A percentile compares a stretch with the other conserved stretches of the same genome.
phyloP scores from a whole-genome alignment of 495 filamentous ascomycete species.

The Lophium mytilinum region DNA sequence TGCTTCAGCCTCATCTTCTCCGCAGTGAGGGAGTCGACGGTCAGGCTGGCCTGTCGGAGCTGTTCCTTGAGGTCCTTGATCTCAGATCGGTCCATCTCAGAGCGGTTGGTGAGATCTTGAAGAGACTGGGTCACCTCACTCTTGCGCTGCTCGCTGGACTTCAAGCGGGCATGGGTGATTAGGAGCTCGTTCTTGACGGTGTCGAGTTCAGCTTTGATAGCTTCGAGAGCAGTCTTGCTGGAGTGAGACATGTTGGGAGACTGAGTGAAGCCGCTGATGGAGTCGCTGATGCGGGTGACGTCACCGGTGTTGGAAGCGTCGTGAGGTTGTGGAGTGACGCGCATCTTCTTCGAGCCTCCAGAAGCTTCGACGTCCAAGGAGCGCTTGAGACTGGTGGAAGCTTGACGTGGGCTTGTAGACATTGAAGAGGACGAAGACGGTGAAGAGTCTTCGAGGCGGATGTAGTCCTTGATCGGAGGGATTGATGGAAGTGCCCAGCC shows the following conservation, averaged over 20 bases:
- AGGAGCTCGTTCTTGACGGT: neutral
- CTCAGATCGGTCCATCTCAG: neutral
- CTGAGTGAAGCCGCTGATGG: constrained; percentile 9
- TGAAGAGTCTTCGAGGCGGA: neutral
- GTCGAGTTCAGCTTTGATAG: neutral
- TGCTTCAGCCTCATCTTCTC: neutral
- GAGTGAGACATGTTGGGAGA: neutral
- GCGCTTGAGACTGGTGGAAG: neutral
- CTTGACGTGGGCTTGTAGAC: neutral
- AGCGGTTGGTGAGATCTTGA: neutral
- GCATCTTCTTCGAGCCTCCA: constrained; percentile 15
- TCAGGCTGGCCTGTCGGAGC: neutral
- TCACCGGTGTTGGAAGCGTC: neutral
- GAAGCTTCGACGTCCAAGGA: constrained; percentile 1
- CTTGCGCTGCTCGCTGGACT: neutral
- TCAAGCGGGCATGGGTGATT: neutral
- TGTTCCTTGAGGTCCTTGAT: neutral
- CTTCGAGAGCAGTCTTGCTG: neutral
- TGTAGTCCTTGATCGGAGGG: constrained; percentile 17
- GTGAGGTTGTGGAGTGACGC: constrained; percentile 12
- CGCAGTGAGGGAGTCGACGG: neutral
- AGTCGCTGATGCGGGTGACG: constrained; percentile 15
- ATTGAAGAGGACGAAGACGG: neutral
- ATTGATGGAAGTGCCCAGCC: constrained; percentile 17
- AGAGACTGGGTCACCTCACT: neutral